Evolutionary conservation across 192 early-diverging fungal species (phyloP).

Genomic region (Coemansia sp.): DNA sequence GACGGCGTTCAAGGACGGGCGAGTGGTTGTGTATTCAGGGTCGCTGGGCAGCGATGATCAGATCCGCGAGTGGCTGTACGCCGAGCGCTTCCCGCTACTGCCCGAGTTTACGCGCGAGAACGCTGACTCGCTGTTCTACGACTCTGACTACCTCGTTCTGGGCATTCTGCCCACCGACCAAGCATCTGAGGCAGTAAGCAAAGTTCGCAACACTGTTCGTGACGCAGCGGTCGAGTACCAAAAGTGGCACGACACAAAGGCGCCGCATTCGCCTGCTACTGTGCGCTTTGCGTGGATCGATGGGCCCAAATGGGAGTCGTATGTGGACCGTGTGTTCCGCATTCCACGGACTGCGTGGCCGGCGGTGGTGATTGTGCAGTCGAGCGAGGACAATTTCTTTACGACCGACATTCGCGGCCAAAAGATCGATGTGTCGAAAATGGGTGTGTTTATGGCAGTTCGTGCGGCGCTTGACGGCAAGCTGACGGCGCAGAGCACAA

Average conservation of each 20-base stretch:
- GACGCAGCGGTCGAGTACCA: conserved; percentile 37
- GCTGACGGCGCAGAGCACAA: conserved; percentile 33
- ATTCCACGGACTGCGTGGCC: conserved; percentile 38
- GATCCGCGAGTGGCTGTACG: conserved; percentile 62
- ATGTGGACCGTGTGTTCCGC: conserved; percentile 59
- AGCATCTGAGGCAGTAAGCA: conserved; percentile 16
- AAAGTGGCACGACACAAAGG: not conserved
- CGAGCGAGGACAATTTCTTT: conserved; percentile 52
- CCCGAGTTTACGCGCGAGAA: conserved; percentile 66
- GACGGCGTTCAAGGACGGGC: conserved; percentile 64
- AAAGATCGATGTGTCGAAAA: conserved; percentile 35
- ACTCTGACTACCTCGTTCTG: conserved; percentile 65
- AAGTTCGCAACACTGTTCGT: conserved; percentile 21
- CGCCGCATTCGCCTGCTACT: not conserved
- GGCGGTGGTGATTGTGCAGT: conserved; percentile 55
- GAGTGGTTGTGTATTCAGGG: conserved; percentile 23
- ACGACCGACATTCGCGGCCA: conserved; percentile 21
- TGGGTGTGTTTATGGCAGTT: conserved; percentile 46
- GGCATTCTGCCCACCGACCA: conserved; percentile 58
- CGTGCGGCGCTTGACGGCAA: conserved; percentile 42
- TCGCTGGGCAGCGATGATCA: conserved; percentile 37
- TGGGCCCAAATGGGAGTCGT: conserved; percentile 61
- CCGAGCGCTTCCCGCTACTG: conserved; percentile 67
- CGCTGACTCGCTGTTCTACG: conserved; percentile 67
- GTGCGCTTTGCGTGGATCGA: conserved; percentile 68